Percentiles rank a stretch among this genome's conserved stretches.
Evolutionary conservation across 2,329 filamentous ascomycete species (phyloP).

Genomic region (Aspergillus ustus): DNA sequence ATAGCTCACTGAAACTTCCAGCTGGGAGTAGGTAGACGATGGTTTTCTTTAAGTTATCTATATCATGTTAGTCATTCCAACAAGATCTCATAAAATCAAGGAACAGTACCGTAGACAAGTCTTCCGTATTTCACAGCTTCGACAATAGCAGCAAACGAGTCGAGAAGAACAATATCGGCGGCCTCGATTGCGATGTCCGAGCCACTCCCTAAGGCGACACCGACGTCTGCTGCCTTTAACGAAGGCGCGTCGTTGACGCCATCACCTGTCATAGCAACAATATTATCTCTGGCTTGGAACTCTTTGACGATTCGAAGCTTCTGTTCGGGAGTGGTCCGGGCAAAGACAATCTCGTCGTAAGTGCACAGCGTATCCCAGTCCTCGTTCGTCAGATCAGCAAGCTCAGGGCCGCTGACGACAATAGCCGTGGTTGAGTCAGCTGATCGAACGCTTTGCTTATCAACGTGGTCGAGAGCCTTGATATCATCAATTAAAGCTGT

Average conservation of each 20-base stretch:
- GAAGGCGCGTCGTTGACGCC: conserved; percentile 58
- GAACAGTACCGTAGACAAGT: conserved; percentile 53
- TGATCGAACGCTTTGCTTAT: conserved; percentile 26
- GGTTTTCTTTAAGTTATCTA: conserved; percentile 76
- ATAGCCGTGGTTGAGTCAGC: conserved; percentile 51
- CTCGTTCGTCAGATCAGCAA: conserved; percentile 66
- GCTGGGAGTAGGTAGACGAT: conserved; percentile 76
- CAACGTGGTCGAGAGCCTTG: conserved; percentile 52
- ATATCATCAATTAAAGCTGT: conserved; percentile 57
- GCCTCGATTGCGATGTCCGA: conserved; percentile 67
- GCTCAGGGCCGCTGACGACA: conserved; percentile 67
- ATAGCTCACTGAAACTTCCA: conserved; percentile 74
- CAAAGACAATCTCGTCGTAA: conserved; percentile 77
- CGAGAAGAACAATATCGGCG: conserved; percentile 66
- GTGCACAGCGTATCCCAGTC: conserved; percentile 70
- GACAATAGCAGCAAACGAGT: conserved; percentile 73
- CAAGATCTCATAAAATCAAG: neutral
- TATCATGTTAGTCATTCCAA: neutral
- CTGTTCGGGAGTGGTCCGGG: conserved; percentile 76
- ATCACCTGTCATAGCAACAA: conserved; percentile 59
- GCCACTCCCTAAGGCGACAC: conserved; percentile 63
- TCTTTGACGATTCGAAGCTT: conserved; percentile 80
- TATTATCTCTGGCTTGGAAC: conserved; percentile 65
- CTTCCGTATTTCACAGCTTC: conserved; percentile 74
- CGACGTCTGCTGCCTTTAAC: conserved; percentile 63